Base-by-base conservation (phyloP, 805 yeast genomes). In the Saccharomycopsis olivae region DNA sequence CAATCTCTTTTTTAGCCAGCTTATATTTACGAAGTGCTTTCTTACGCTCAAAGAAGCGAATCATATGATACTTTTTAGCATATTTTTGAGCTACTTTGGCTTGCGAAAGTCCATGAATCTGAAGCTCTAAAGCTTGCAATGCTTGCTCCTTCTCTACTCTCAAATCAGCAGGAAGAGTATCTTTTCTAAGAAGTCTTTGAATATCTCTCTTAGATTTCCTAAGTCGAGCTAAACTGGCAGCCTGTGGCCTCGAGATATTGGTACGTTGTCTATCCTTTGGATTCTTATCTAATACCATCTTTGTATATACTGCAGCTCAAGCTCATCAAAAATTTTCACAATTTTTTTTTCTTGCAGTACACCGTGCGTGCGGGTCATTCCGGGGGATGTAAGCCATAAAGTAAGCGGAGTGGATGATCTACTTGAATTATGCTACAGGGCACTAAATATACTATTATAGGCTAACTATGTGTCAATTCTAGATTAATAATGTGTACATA, bases 131-230 rank as follows among this genome's bases (percentile, higher is more conserved):
- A 1, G 85, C 84, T 35, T 71, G 73, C 40, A 85, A 59, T 1
- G 83, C 80, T 58, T 94, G 73, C 58, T 85, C 92, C 48, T 84
- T 80, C 35, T 78, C 81, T 14, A 74, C 59, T 41, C 78, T 67
- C 19, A 77, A 67, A 50, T 75, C 73, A 13, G 85, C 79, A 3
- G 84, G 78, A 40, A 81, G 58, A 16, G 61, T 67, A 50, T 65
- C 65, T 41, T 65, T 66, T 15, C 51, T 53, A 44, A 89, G 62
- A 15, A 83, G 62, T 50, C 96, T 69, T 51, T 81, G 79, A 29
- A 86, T 66, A 56, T 89, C 95, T 62, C 97, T 75, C 47, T 89
- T 83, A 60, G 81, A 82, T 65, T 81, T 86, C 59, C 77, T 84
- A 47, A 86, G 69, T 51, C 78, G 81, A 30, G 82, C 54, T 3